phyloP scores from a whole-genome alignment of 208 protist species.

The Leishmania arabica region DNA sequence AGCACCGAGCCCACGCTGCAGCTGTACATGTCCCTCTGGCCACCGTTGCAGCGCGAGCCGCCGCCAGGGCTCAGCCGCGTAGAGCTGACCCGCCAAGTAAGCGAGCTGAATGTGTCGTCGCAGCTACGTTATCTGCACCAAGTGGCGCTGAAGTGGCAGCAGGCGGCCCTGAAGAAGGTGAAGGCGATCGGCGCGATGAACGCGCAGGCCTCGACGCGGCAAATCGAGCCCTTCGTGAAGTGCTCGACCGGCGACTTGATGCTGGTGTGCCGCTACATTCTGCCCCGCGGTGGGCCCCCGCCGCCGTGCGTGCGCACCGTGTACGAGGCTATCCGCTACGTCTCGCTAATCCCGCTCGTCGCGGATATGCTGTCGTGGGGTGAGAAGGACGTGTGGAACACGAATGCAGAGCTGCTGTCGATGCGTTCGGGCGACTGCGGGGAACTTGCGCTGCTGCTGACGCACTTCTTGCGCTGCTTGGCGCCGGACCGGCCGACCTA shows the following conservation, averaged over 20 bases:
- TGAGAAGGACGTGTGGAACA: conserved; percentile 74
- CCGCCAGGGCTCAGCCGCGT: conserved; percentile 29
- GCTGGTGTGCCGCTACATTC: conserved; percentile 73
- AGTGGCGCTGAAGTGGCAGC: conserved; percentile 61
- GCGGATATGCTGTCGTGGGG: conserved; percentile 65
- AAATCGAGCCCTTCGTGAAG: conserved; percentile 75
- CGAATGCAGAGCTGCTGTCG: conserved; percentile 73
- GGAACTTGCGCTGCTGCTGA: conserved; percentile 80
- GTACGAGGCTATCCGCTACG: conserved; percentile 78
- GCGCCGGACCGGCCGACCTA: conserved; percentile 56
- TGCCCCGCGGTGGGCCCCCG: conserved; percentile 61
- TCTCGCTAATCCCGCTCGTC: conserved; percentile 68
- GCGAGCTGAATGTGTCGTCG: conserved; percentile 49
- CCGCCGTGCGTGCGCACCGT: conserved; percentile 59
- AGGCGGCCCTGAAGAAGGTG: conserved; percentile 34
- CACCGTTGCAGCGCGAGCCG: conserved; percentile 60
- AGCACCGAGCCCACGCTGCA: conserved; percentile 53
- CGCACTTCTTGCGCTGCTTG: conserved; percentile 72
- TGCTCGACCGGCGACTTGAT: conserved; percentile 75
- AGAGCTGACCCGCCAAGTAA: conserved; percentile 40
- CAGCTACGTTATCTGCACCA: conserved; percentile 68
- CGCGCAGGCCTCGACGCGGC: conserved; percentile 48
- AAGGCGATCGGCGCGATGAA: conserved; percentile 63
- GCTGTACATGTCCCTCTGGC: conserved; percentile 84
- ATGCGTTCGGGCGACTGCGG: conserved; percentile 70